These are phyloP conservation scores for Aspergillus pseudoterreus DNA, from an alignment of 2,329 filamentous ascomycete species.

Conservation along the genomic window DNA sequence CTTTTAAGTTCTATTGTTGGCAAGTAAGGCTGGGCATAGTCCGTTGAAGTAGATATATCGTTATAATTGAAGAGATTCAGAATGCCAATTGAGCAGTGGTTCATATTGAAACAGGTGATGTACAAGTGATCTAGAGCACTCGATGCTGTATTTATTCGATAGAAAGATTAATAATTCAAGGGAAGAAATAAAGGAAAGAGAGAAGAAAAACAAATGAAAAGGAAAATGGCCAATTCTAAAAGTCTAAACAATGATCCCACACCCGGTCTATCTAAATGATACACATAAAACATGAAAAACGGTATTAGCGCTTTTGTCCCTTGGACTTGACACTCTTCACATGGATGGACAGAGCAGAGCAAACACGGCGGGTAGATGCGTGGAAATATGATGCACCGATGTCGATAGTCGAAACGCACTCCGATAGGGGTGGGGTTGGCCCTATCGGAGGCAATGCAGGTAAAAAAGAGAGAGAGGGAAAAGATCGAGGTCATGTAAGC, in stretches of 20 bases:
- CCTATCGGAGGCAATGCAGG: background rate
- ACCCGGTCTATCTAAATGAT: slow-evolving; percentile 28
- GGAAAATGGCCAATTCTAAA: slow-evolving; percentile 12
- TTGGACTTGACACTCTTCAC: background rate
- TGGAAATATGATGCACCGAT: background rate
- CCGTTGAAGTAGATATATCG: background rate
- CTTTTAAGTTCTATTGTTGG: background rate
- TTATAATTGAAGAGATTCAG: background rate
- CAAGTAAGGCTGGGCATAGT: too few relatives aligned
- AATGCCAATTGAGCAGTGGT: too few relatives aligned
- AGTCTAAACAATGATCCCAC: slow-evolving; percentile 14
- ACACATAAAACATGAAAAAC: slow-evolving; percentile 16
- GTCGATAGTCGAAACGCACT: too few relatives aligned
- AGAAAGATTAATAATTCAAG: slow-evolving; percentile 3
- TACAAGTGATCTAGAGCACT: too few relatives aligned
- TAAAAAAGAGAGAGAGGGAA: background rate
- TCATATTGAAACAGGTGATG: too few relatives aligned
- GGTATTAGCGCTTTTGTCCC: slow-evolving; percentile 16
- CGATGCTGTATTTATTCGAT: background rate
- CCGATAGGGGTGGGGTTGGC: background rate
- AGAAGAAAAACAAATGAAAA: slow-evolving; percentile 4
- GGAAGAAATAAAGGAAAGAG: slow-evolving; percentile 3
- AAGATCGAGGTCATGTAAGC: slow-evolving; percentile 5
- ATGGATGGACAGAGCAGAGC: background rate
- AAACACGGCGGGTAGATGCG: background rate